Evolutionary conservation across 2,329 filamentous ascomycete genomes (phyloP).

Genomic region (Trichoderma sp.): DNA sequence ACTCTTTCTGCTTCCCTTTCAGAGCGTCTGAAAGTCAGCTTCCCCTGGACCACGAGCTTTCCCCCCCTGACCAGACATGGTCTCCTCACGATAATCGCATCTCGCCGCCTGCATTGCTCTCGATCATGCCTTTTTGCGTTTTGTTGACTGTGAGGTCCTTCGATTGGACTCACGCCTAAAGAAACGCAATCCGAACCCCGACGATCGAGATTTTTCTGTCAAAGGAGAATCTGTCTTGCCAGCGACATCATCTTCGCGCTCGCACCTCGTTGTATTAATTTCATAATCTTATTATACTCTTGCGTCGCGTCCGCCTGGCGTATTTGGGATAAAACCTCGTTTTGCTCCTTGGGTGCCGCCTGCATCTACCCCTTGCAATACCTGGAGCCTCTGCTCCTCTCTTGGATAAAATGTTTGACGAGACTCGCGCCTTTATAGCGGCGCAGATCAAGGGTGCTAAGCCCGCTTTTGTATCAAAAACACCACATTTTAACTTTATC

Average conservation of each 20-base stretch:
- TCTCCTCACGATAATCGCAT: slow-evolving; percentile 4
- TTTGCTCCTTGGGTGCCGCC: not conserved
- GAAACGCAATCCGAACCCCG: not conserved
- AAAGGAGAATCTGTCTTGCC: not conserved
- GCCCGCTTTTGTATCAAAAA: slow-evolving; percentile 57
- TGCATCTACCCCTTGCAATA: not conserved
- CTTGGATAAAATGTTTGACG: slow-evolving; percentile 33
- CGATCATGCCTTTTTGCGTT: slow-evolving; percentile 26
- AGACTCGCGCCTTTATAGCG: slow-evolving; percentile 36
- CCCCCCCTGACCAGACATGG: slow-evolving; percentile 16
- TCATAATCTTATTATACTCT: not conserved
- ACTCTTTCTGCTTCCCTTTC: not conserved
- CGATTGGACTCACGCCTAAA: slow-evolving; percentile 28
- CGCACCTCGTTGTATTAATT: not conserved
- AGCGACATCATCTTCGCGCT: not conserved
- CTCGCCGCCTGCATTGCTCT: not conserved
- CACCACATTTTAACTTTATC: slow-evolving; percentile 77
- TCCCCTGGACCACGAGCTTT: not conserved
- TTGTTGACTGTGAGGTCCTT: slow-evolving; percentile 26
- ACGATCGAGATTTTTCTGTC: not conserved
- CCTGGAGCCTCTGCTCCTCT: not conserved
- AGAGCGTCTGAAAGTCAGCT: not conserved
- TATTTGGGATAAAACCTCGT: not conserved
- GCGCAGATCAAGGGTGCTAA: slow-evolving; percentile 49
- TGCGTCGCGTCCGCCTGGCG: not conserved